Evolutionary conservation across 306 rosid genomes (phyloP).

Genomic region (Lupinus albus): DNA sequence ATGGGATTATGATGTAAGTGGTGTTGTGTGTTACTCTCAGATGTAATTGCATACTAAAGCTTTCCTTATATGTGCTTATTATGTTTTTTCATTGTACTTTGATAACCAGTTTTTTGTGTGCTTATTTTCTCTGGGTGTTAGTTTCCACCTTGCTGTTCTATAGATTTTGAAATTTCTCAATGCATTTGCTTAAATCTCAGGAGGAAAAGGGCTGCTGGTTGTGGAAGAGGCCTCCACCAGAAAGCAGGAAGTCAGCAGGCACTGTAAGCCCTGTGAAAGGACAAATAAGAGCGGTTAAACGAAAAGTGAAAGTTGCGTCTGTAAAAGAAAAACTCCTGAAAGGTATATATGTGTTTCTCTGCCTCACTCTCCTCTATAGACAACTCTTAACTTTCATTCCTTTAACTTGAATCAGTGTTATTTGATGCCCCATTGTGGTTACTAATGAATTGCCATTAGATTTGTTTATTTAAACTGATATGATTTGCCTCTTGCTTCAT

Average conservation of each 20-base stretch:
- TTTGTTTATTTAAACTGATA: not conserved
- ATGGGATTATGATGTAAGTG: slow-evolving; percentile 48
- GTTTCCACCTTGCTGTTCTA: not conserved
- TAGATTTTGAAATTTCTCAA: not conserved
- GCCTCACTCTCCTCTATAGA: not conserved
- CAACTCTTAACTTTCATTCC: no score
- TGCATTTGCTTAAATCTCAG: slow-evolving; percentile 43
- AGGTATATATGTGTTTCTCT: slow-evolving; percentile 52
- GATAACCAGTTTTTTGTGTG: no score
- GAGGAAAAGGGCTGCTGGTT: slow-evolving; percentile 56
- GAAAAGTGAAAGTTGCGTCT: slow-evolving; percentile 5
- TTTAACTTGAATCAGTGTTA: not conserved
- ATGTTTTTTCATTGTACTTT: no score
- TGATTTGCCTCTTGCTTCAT: not conserved
- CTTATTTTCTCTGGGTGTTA: slow-evolving; percentile 43
- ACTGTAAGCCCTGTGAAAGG: slow-evolving; percentile 25
- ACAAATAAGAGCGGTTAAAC: slow-evolving; percentile 17
- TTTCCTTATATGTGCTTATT: no score
- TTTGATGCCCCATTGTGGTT: not conserved
- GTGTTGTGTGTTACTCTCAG: not conserved
- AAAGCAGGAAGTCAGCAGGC: slow-evolving; percentile 41
- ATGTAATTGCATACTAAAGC: no score
- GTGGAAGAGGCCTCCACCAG: slow-evolving; percentile 72
- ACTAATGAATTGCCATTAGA: not conserved
- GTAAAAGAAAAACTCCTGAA: slow-evolving; percentile 50